These are phyloP conservation scores for Sextonia rubra DNA, from an alignment of 164 flowering plant species.

Conservation along the genomic window DNA sequence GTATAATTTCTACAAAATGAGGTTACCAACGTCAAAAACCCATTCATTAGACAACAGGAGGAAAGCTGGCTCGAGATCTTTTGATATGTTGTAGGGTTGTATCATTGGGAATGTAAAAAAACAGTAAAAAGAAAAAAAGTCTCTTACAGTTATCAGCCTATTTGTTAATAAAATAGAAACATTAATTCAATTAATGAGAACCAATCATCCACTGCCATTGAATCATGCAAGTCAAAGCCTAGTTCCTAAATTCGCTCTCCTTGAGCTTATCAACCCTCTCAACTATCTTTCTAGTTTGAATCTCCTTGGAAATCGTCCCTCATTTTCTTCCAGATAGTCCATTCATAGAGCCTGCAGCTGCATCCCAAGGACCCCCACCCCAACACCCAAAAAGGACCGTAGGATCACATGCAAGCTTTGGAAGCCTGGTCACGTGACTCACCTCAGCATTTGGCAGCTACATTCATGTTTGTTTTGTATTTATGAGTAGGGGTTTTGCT, in stretches of 20 bases:
- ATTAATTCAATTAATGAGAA: too few relatives aligned
- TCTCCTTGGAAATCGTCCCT: background rate
- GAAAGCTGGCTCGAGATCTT: too few relatives aligned
- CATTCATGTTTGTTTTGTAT: too few relatives aligned
- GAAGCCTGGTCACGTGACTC: conserved; percentile 7
- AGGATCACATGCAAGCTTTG: conserved; percentile 7
- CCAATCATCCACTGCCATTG: background rate
- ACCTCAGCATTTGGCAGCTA: background rate
- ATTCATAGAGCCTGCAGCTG: conserved; percentile 6
- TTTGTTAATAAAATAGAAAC: too few relatives aligned
- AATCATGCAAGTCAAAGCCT: conserved; percentile 10
- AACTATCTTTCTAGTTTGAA: background rate
- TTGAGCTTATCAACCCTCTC: conserved; percentile 8
- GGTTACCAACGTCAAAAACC: background rate
- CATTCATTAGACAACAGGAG: too few relatives aligned
- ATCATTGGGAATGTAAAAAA: too few relatives aligned
- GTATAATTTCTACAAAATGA: background rate
- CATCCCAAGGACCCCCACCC: background rate
- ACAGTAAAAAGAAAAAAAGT: too few relatives aligned
- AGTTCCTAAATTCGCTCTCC: conserved; percentile 13
- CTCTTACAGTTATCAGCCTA: too few relatives aligned
- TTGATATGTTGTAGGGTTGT: too few relatives aligned
- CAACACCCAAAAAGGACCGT: background rate
- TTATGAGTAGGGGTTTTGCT: too few relatives aligned
- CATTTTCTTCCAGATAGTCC: background rate